A percentile compares a stretch with the other conserved stretches of the same genome.
Evolutionary conservation across 306 rosid genomes (phyloP).

Genomic region (Abrus pulchellus): DNA sequence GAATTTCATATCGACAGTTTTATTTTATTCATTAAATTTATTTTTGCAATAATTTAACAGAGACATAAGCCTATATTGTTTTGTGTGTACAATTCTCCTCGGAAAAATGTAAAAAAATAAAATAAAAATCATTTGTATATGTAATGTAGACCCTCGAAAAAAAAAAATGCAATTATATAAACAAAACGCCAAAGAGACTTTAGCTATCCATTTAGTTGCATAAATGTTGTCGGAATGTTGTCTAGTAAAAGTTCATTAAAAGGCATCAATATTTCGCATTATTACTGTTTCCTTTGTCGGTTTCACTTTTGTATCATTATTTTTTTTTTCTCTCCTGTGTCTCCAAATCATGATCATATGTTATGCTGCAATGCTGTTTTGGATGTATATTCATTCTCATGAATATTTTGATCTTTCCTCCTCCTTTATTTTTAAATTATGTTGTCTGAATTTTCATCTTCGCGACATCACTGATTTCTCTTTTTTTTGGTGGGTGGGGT

Average conservation of each 20-base stretch:
- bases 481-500: not conserved
- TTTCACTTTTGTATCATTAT: constrained; percentile 43
- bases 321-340: not conserved
- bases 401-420: not conserved
- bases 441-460: constrained; percentile 15
- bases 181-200: constrained; percentile 48
- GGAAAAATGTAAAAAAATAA: not conserved
- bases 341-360: constrained; percentile 41
- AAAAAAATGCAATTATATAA: not conserved
- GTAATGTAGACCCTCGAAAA: not conserved
- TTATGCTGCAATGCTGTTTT: constrained; percentile 9
- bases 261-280: constrained; percentile 45
- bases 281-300: constrained; percentile 50
- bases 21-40: not conserved
- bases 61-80: not conserved
- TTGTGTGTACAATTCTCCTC: not conserved
- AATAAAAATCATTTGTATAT: not conserved
- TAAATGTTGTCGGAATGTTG: constrained; percentile 55
- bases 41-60: not conserved
- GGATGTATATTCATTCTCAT: constrained; percentile 23
- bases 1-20: not conserved
- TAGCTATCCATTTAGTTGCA: constrained; percentile 38
- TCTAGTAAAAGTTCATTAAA: constrained; percentile 47
- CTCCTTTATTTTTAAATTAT: not conserved
- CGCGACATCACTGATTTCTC: not conserved